A percentile compares a stretch with the other conserved stretches of the same genome.
phyloP scores from a whole-genome alignment of 768 basidiomycete species.

The Boletales sp. region DNA sequence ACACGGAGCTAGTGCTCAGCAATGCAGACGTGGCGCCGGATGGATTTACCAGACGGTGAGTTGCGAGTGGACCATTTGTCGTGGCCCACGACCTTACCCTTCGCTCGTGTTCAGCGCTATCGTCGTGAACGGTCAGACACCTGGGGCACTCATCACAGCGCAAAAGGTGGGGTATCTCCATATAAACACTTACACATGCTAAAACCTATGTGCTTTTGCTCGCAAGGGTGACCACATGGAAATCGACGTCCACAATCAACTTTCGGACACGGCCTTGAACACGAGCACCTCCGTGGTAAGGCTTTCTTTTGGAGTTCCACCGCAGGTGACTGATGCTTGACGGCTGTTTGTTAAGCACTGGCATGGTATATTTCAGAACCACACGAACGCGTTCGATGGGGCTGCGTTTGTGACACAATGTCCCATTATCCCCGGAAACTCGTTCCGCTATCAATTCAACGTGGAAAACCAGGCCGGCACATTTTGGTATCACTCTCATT shows the following conservation, averaged over 20 bases:
- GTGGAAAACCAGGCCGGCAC: constrained; percentile 30
- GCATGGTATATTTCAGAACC: constrained; percentile 46
- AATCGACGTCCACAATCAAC: constrained; percentile 40
- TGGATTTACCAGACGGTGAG: constrained; percentile 35
- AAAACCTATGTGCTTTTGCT: neutral
- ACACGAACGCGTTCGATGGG: constrained; percentile 44
- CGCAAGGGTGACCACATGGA: constrained; percentile 36
- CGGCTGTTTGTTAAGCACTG: constrained; percentile 30
- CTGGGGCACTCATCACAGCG: constrained; percentile 39
- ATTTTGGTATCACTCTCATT: constrained; percentile 50
- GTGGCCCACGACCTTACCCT: no score
- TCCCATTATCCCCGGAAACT: constrained; percentile 37
- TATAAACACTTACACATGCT: neutral
- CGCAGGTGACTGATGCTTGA: neutral
- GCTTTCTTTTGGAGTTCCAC: neutral
- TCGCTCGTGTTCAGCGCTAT: constrained; percentile 29
- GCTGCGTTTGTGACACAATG: constrained; percentile 46
- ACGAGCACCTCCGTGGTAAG: constrained; percentile 41
- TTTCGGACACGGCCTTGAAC: constrained; percentile 37
- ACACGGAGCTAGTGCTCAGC: constrained; percentile 30
- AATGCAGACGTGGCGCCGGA: constrained; percentile 44
- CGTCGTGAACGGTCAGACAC: constrained; percentile 38
- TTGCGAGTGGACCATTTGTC: neutral
- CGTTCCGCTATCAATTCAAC: constrained; percentile 38
- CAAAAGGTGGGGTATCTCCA: constrained; percentile 28